Base-by-base conservation (phyloP, 352 stramenopile genomes). In the Aphanomyces invadans region DNA sequence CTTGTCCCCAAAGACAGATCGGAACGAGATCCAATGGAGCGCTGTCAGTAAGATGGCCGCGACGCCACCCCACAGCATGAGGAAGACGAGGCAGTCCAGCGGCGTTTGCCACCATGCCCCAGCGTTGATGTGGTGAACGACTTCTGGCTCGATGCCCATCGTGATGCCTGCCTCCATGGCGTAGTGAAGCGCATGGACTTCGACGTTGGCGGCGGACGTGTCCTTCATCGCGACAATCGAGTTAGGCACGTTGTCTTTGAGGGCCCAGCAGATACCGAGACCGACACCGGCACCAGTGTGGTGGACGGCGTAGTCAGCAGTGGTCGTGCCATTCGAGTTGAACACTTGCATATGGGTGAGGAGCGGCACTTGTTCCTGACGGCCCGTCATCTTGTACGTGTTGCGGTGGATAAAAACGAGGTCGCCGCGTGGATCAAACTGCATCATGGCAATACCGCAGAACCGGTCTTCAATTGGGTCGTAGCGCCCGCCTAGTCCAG, bases 401-500 rank as follows among this genome's bases (percentile, higher is more conserved):
- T 88, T 92, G 29, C 83, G 80, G 32, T 87, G 80, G 52, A 88
- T 39, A 38, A 90, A 87, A 21, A 89, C 42, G 32, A 87, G 76
- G 3, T 66, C 51, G 25, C 72, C 54, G n/a, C 69, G 52, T 3
- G 78, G 70, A 61, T 88, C 81, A 66, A 86, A 74, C 57, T 89
- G 82, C 36, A 88, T 77, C 78, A 91, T 88, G 0, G 81, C 86
- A 1, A 85, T 61, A 3, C 84, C 84, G 51, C 84, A 93, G 38
- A 93, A 93, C 0, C 84, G 70, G 32, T 82, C 70, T 17, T 82
- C 72, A 29, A 80, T 71, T 0, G 64, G 32, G 0, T 81, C 39
- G n/a, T 86, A 77, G 1, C 71, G 39, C 9, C 81, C 81, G 0
- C 77, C 83, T 0, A 79, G 71, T 0, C 74, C 81, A 0, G 80